These are phyloP conservation scores for Sextonia rubra DNA, from an alignment of 164 flowering plant species.

Conservation along the genomic window DNA sequence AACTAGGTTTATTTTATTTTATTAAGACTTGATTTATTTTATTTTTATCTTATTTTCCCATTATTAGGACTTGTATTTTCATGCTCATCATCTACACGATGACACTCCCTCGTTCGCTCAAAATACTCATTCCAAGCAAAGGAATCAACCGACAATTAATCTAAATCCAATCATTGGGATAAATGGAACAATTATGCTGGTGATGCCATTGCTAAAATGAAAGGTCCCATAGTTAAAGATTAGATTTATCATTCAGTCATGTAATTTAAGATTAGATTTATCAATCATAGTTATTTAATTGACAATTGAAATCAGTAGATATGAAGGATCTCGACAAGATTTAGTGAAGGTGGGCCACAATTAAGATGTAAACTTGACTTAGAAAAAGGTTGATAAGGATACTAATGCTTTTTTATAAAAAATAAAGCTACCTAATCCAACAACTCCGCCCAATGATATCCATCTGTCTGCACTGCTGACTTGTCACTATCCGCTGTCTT, in stretches of 20 bases:
- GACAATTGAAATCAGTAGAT: not conserved
- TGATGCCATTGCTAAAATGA: too few species aligned
- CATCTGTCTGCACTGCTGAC: not conserved
- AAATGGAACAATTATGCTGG: too few species aligned
- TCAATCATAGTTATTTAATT: not conserved
- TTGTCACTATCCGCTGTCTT: not conserved
- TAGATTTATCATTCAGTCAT: not conserved
- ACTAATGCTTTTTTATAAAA: not conserved
- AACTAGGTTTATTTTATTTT: too few species aligned
- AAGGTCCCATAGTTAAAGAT: too few species aligned
- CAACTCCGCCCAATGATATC: not conserved
- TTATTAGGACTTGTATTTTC: too few species aligned
- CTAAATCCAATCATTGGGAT: too few species aligned
- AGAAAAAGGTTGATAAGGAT: not conserved
- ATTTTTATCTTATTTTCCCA: too few species aligned
- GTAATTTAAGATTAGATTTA: not conserved
- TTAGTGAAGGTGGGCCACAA: not conserved
- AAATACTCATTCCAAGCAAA: too few species aligned
- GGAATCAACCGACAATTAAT: too few species aligned
- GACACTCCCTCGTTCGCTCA: too few species aligned
- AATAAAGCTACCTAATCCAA: not conserved
- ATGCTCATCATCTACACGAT: too few species aligned
- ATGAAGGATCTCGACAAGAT: not conserved
- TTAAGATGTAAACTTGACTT: not conserved
- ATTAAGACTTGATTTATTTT: too few species aligned